Conservation (phyloP, 116 monocot genomes). For the Iris pallida region DNA sequence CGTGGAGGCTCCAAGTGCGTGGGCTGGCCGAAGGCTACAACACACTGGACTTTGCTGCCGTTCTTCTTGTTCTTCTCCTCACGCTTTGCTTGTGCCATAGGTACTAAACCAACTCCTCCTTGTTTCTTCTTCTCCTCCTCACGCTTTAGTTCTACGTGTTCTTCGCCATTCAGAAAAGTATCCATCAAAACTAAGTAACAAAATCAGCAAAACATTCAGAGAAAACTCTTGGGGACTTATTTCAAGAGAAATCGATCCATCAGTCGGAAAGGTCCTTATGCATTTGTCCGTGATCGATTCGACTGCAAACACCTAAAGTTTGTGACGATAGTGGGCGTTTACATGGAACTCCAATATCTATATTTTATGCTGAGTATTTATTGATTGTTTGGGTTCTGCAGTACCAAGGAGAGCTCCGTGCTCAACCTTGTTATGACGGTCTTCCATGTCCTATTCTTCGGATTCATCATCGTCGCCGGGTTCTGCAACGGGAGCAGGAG, state of each 20-base stretch:
- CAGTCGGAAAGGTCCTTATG: no score
- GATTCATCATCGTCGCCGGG: constrained; percentile 48
- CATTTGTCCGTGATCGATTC: no score
- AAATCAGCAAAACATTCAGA: no score
- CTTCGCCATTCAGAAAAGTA: no score
- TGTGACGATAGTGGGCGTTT: background rate
- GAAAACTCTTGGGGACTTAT: no score
- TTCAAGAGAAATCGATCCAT: no score
- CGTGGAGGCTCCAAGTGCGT: constrained; percentile 49
- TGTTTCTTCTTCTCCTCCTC: background rate
- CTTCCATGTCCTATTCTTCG: constrained; percentile 66
- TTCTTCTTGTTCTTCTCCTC: constrained; percentile 43
- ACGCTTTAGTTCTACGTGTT: background rate
- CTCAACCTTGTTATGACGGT: constrained; percentile 60
- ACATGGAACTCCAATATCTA: background rate
- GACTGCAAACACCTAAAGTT: no score
- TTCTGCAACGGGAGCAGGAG: constrained; percentile 51
- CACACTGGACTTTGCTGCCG: constrained; percentile 47
- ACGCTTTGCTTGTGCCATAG: constrained; percentile 46
- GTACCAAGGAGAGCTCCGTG: constrained; percentile 72
- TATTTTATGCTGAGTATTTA: background rate
- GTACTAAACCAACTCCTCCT: constrained; percentile 11
- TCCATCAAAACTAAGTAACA: no score
- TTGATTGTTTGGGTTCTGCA: constrained; percentile 12
- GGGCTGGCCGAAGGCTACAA: constrained; percentile 55